Base-by-base conservation (phyloP, 495 filamentous ascomycete species). In the Choiromyces venosus region DNA sequence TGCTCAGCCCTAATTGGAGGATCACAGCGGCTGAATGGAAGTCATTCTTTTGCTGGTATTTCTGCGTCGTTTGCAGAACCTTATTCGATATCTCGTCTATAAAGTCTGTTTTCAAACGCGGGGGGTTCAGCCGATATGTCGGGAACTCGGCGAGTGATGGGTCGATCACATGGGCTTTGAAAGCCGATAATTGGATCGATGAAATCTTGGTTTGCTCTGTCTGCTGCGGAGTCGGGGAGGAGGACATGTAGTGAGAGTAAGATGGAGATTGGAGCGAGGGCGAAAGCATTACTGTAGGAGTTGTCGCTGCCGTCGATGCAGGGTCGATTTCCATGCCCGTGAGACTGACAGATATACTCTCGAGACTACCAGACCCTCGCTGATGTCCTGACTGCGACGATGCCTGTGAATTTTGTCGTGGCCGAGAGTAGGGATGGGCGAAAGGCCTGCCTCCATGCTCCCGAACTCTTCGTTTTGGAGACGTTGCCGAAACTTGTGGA, bases 181-280 rank as follows among this genome's bases (percentile, higher is more conserved):
- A 61, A 33, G 25, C 14, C 18, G 52, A 61, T 33, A 61, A 29
- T 1, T 61, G 52, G 52, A 61, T 61, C 9, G 52, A 33, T 12
- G 52, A 61, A 33, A 61, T 33, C 52, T 61, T 61, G 52, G 52
- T 61, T 61, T 61, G 52, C 52, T 61, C 52, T 33, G 52, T 33
- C 10, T 61, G 52, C 52, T 61, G 52, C 52, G 52, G 52, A 29
- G 12, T 29, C 5, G 52, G 52, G 52, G 52, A 33, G 12, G 25
- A 61, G 25, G 52, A 33, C 12, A 61, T 61, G 18, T 61, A 33
- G 25, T 61, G 25, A 16, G 52, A 14, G 25, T 61, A 33, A 29
- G 52, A 61, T 29, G 25, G 52, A 33, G 52, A 61, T 29, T 18
- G 52, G 4, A 61, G 52, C 16, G 52, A 29, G 25, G 52, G 52